Conservation (phyloP, 192 early-diverging fungal species). For the Coemansia sp. region DNA sequence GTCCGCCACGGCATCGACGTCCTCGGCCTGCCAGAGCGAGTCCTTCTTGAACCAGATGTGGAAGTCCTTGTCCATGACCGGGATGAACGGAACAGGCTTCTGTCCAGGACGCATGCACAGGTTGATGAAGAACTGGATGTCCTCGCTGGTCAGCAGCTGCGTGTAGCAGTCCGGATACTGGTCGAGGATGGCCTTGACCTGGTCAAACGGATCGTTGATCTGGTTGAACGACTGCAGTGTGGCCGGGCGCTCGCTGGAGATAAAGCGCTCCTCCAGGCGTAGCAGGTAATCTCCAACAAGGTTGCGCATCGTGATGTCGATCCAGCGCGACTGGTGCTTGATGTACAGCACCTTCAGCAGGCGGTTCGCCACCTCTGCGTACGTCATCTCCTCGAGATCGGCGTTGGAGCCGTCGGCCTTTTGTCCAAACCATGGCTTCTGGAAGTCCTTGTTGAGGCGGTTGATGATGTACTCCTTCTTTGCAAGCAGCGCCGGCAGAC, state of each 20-base stretch:
- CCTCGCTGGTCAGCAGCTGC: constrained; percentile 45
- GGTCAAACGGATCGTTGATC: constrained; percentile 18
- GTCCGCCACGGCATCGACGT: constrained; percentile 83
- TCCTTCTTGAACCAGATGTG: constrained; percentile 99
- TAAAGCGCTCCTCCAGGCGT: constrained; percentile 88
- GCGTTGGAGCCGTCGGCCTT: constrained; percentile 73
- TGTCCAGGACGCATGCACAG: constrained; percentile 56
- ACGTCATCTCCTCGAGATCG: constrained; percentile 94
- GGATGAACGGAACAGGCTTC: constrained; percentile 95
- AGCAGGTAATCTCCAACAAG: constrained; percentile 82
- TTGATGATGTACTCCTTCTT: constrained; percentile 94
- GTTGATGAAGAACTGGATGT: constrained; percentile 46
- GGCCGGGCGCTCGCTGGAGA: constrained; percentile 11
- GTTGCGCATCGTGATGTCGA: constrained; percentile 79
- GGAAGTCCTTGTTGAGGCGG: constrained; percentile 87
- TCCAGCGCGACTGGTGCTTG: constrained; percentile 77
- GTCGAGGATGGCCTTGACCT: constrained; percentile 41
- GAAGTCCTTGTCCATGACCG: constrained; percentile 89
- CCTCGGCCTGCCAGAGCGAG: constrained; percentile 93
- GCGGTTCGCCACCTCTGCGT: constrained; percentile 80
- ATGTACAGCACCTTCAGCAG: constrained; percentile 81
- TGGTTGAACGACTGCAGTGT: constrained; percentile 29
- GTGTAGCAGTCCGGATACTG: constrained; percentile 32
- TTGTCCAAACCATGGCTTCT: constrained; percentile 93
- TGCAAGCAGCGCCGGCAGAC: constrained; percentile 70